These are phyloP conservation scores for Venturia carpophila DNA, from an alignment of 2,329 filamentous ascomycete genomes.

Conservation along the genomic window DNA sequence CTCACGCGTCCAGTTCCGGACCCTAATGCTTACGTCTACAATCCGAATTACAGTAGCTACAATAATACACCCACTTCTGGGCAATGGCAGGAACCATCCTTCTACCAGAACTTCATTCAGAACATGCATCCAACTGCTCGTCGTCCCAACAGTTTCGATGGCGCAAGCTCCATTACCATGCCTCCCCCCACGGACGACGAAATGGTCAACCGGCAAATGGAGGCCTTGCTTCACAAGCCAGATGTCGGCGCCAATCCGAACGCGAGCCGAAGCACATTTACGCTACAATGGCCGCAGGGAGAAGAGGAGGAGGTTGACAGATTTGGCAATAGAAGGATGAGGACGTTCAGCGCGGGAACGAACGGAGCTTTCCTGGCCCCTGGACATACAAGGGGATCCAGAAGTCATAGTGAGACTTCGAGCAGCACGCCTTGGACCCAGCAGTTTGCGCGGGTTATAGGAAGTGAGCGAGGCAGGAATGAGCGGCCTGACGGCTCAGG, in stretches of 20 bases:
- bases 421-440: not conserved
- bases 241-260: constrained; percentile 29
- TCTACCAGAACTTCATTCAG: constrained; percentile 12
- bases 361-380: not conserved
- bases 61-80: not conserved
- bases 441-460: not conserved
- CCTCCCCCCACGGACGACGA: constrained; percentile 36
- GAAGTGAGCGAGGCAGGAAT: not conserved
- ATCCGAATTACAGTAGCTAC: not conserved
- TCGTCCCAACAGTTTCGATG: constrained; percentile 13
- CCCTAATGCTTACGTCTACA: not conserved
- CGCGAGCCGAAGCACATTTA: constrained; percentile 35
- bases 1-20: constrained; percentile 20
- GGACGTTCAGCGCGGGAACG: not conserved
- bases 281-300: constrained; percentile 32
- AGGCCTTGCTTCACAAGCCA: constrained; percentile 36
- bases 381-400: constrained; percentile 1
- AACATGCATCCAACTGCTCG: constrained; percentile 14
- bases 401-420: constrained; percentile 1
- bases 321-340: constrained; percentile 2
- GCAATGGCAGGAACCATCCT: not conserved
- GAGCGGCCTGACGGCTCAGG: not conserved
- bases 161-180: constrained; percentile 16
- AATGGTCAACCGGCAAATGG: constrained; percentile 43
- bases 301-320: constrained; percentile 16